Percentiles rank a stretch among this genome's conserved stretches.
Conservation (phyloP, 1,284 basidiomycete species). For the Sphagnurus paluster region DNA sequence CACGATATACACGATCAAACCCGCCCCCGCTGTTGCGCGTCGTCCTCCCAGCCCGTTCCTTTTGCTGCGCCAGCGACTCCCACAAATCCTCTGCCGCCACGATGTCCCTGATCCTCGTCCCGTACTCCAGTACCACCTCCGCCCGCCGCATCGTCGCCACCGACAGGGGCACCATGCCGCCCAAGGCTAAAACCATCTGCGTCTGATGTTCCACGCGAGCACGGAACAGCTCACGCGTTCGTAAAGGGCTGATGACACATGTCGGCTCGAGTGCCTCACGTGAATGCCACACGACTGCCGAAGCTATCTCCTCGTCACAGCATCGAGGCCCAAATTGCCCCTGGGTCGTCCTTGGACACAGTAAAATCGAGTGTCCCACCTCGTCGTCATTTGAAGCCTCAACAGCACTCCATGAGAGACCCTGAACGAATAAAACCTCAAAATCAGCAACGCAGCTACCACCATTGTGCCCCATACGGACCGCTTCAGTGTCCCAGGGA, state of each 20-base stretch:
- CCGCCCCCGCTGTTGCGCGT: conserved; percentile 56
- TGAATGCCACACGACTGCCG: conserved; percentile 44
- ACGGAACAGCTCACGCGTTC: conserved; percentile 32
- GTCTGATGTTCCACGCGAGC: conserved; percentile 45
- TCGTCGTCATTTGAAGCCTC: conserved; percentile 54
- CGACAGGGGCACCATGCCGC: conserved; percentile 30
- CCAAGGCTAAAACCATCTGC: conserved; percentile 42
- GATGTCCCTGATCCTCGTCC: conserved; percentile 70
- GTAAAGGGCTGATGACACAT: conserved; percentile 27
- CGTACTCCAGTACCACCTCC: conserved; percentile 65
- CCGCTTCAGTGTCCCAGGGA: conserved; percentile 40
- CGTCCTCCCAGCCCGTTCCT: conserved; percentile 36
- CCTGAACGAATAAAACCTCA: conserved; percentile 17
- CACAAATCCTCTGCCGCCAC: conserved; percentile 65
- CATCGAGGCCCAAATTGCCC: conserved; percentile 29
- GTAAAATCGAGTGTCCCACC: conserved; percentile 50
- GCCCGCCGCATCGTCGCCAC: conserved; percentile 35
- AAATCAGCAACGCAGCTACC: neutral
- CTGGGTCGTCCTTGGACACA: conserved; percentile 27
- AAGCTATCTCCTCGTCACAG: conserved; percentile 49
- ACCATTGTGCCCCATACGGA: conserved; percentile 22
- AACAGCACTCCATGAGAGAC: conserved; percentile 22
- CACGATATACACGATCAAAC: conserved; percentile 23
- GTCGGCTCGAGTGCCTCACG: conserved; percentile 42
- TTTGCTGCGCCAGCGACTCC: conserved; percentile 28